Conservation (phyloP, 495 filamentous ascomycete genomes). For the Neurospora intermedia region DNA sequence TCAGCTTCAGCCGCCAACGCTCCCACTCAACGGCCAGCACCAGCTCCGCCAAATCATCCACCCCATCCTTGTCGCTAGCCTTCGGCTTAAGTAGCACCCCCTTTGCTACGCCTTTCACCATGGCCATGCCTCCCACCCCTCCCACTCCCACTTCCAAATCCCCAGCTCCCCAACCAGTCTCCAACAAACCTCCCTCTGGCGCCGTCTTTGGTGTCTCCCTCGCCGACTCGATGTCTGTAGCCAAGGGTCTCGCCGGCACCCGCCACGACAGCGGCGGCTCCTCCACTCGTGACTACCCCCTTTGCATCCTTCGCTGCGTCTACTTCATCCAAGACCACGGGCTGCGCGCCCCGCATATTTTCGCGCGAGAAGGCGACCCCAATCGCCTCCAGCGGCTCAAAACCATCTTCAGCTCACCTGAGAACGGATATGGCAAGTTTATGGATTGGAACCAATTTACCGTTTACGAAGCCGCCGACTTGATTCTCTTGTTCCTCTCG, state of each 20-base stretch:
- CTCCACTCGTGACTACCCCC: constrained; percentile 29
- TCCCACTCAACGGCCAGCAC: not conserved
- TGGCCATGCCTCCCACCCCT: not conserved
- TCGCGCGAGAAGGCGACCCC: constrained; percentile 25
- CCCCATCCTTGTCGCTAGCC: not conserved
- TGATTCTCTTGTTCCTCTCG: constrained; percentile 29
- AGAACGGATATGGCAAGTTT: constrained; percentile 28
- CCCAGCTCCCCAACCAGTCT: constrained; percentile 5
- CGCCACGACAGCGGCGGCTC: constrained; percentile 26
- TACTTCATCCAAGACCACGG: constrained; percentile 30
- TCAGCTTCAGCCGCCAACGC: constrained; percentile 5
- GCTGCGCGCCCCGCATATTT: constrained; percentile 25
- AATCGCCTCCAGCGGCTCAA: constrained; percentile 23
- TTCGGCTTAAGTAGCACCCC: not conserved
- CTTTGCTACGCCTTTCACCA: not conserved
- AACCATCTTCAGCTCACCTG: constrained; percentile 22
- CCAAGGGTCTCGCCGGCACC: constrained; percentile 27
- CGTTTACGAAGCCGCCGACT: constrained; percentile 30
- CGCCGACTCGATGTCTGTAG: constrained; percentile 27
- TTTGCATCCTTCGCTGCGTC: constrained; percentile 33
- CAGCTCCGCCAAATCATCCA: not conserved
- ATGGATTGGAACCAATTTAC: constrained; percentile 28
- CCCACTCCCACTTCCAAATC: not conserved
- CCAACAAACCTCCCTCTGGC: constrained; percentile 6
- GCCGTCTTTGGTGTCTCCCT: constrained; percentile 31